Conservation (phyloP, 768 basidiomycete species). For the Psilocybe cyanescens region DNA sequence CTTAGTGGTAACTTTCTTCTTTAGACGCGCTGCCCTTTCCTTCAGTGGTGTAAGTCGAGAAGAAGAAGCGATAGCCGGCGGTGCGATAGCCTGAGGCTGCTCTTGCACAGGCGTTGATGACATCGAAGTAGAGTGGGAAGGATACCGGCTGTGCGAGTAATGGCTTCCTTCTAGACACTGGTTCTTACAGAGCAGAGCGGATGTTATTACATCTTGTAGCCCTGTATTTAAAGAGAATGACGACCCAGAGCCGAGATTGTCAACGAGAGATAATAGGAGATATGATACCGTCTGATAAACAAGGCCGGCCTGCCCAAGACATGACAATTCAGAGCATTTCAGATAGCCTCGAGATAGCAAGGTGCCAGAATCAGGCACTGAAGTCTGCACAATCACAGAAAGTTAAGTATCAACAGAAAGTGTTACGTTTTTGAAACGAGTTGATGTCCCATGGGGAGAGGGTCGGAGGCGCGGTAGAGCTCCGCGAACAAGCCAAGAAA, state of each 20-base stretch:
- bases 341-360: neutral
- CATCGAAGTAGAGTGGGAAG: conserved; percentile 18
- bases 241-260: neutral
- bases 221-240: conserved; percentile 4
- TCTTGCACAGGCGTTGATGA: conserved; percentile 11
- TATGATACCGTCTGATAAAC: neutral
- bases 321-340: neutral
- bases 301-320: neutral
- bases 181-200: neutral
- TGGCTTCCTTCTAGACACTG: neutral
- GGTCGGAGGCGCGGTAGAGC: neutral
- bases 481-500: neutral
- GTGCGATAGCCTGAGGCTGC: conserved; percentile 14
- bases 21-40: conserved; percentile 22
- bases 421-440: too few species aligned
- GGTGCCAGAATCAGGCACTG: neutral
- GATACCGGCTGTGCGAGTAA: neutral
- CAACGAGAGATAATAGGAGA: conserved; percentile 3
- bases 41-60: conserved; percentile 16
- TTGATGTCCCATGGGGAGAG: too few species aligned
- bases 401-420: neutral
- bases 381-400: neutral
- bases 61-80: conserved; percentile 10
- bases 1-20: conserved; percentile 41
- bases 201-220: neutral